Percentiles rank a stretch among this genome's conserved stretches.
Conservation (phyloP, 2,329 filamentous ascomycete species). For the Microthyrium microscopicum region DNA sequence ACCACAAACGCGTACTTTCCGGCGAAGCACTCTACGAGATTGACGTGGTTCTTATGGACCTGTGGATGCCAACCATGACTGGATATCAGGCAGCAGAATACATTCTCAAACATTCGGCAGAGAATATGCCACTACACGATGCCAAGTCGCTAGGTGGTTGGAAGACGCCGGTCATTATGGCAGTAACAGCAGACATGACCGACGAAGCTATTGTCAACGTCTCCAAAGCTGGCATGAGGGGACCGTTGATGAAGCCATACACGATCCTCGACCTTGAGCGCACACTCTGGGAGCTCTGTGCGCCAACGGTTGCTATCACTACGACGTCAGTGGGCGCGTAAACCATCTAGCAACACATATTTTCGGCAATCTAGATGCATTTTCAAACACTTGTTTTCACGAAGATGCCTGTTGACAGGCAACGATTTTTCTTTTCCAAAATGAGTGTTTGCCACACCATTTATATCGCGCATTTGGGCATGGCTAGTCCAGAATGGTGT, state of each 20-base stretch:
- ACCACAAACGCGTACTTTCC: conserved; percentile 8
- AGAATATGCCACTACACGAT: no score
- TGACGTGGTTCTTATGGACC: conserved; percentile 54
- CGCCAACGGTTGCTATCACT: no score
- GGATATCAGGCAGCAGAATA: conserved; percentile 51
- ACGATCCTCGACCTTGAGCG: conserved; percentile 45
- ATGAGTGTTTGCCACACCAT: no score
- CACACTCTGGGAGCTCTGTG: conserved; percentile 35
- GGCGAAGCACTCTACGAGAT: conserved; percentile 23
- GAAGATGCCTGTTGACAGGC: no score
- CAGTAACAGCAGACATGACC: conserved; percentile 51
- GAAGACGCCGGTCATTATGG: conserved; percentile 32
- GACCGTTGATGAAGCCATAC: conserved; percentile 53
- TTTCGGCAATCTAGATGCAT: no score
- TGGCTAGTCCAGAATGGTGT: no score
- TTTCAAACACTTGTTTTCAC: no score
- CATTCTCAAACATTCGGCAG: conserved; percentile 31
- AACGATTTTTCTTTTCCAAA: no score
- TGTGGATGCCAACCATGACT: conserved; percentile 63
- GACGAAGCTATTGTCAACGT: conserved; percentile 44
- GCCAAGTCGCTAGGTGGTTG: conserved; percentile 1
- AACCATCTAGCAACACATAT: no score
- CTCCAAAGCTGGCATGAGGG: conserved; percentile 46
- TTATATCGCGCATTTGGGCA: no score
- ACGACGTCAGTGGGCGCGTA: no score